Evolutionary conservation across 257 asterid genomes (phyloP).

Genomic region (Anisodus acutangulus): DNA sequence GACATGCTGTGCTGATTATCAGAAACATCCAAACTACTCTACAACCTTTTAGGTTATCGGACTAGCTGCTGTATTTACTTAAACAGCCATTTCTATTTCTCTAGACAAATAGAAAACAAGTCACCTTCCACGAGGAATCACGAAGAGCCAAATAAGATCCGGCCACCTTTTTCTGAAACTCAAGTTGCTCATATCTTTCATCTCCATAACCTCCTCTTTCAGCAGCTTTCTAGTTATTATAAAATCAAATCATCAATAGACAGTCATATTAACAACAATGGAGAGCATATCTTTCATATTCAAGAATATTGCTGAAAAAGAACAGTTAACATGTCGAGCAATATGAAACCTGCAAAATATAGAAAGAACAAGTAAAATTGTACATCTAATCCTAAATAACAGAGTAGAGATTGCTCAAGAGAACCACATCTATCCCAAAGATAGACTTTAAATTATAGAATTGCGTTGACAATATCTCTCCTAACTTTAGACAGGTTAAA

Average conservation of each 20-base stretch:
- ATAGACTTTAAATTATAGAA: background rate
- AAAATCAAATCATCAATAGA: conserved; percentile 3
- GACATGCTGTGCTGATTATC: background rate
- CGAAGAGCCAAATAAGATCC: conserved; percentile 55
- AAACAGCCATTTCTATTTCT: background rate
- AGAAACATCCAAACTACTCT: background rate
- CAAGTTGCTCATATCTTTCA: conserved; percentile 93
- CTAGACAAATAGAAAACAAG: background rate
- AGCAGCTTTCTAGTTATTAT: conserved; percentile 71
- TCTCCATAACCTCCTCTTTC: conserved; percentile 97
- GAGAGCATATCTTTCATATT: background rate
- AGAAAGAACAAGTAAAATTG: background rate
- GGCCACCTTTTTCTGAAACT: conserved; percentile 86
- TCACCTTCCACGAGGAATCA: conserved; percentile 91
- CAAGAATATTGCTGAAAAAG: background rate
- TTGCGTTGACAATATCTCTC: background rate
- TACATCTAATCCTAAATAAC: conserved; percentile 5
- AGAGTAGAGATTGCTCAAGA: conserved; percentile 20
- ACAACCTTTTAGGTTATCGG: background rate
- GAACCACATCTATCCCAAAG: background rate
- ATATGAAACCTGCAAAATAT: conserved; percentile 16
- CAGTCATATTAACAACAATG: background rate
- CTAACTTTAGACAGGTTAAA: background rate
- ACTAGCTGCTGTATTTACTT: background rate
- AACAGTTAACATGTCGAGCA: background rate